A percentile compares a stretch with the other conserved stretches of the same genome.
phyloP scores from a whole-genome alignment of 176 grass and related monocot species.

The Chloris gayana region DNA sequence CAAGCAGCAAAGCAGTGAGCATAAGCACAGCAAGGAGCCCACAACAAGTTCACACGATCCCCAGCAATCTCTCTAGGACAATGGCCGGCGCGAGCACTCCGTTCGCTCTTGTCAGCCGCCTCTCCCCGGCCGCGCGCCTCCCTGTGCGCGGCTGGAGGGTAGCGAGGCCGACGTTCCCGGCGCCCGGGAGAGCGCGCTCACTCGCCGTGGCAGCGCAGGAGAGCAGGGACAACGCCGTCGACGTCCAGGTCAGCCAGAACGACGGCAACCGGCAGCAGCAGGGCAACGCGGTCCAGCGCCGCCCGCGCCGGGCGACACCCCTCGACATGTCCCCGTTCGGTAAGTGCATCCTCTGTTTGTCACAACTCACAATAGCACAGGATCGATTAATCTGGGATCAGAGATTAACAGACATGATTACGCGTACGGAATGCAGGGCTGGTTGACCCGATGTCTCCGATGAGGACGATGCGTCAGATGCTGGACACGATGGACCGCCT shows the following conservation, averaged over 20 bases:
- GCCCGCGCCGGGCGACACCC: constrained; percentile 34
- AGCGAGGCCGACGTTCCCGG: neutral
- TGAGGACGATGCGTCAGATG: constrained; percentile 91
- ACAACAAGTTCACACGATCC: constrained; percentile 3
- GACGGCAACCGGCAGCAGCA: constrained; percentile 26
- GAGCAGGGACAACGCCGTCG: constrained; percentile 59
- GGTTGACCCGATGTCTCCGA: constrained; percentile 71
- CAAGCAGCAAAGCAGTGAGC: constrained; percentile 7
- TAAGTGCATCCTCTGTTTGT: constrained; percentile 21
- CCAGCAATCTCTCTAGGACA: neutral
- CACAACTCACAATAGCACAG: neutral
- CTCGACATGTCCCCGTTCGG: constrained; percentile 64
- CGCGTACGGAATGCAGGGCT: constrained; percentile 29
- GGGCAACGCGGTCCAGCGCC: constrained; percentile 47
- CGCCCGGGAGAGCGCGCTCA: constrained; percentile 26
- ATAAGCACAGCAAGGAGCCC: neutral
- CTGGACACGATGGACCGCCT: constrained; percentile 83
- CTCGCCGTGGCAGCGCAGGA: constrained; percentile 52
- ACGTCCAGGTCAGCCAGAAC: constrained; percentile 54
- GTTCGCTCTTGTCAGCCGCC: constrained; percentile 54
- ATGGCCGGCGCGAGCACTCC: constrained; percentile 58
- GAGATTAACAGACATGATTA: neutral
- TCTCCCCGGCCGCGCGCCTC: constrained; percentile 46
- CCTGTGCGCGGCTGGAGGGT: constrained; percentile 39
- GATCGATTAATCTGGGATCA: neutral